A percentile compares a stretch with the other conserved stretches of the same genome.
Evolutionary conservation across 352 stramenopile species (phyloP).

Genomic region (Albugo laibachii): DNA sequence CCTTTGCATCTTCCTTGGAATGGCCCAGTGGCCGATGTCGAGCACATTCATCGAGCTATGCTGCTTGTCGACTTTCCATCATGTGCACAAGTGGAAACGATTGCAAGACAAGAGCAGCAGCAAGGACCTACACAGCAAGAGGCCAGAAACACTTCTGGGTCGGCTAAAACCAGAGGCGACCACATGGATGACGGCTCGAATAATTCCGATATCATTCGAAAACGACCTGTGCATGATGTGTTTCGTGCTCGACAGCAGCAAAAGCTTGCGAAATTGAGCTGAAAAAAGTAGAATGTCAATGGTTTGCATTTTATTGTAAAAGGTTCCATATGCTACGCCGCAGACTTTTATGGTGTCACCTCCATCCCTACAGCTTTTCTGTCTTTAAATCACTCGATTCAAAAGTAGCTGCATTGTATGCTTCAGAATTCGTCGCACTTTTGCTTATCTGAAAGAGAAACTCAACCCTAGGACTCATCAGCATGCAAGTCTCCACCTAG

Average conservation of each 20-base stretch:
- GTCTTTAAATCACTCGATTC: too few species aligned
- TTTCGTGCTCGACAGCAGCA: constrained; percentile 74
- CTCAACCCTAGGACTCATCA: too few species aligned
- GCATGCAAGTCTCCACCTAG: too few species aligned
- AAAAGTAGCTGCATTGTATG: too few species aligned
- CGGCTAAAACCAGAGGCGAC: background rate
- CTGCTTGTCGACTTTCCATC: constrained; percentile 63
- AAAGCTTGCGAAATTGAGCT: constrained; percentile 63
- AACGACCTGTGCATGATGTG: constrained; percentile 66
- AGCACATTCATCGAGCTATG: constrained; percentile 74
- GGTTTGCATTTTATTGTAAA: too few species aligned
- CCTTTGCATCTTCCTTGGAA: constrained; percentile 71
- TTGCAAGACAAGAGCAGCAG: constrained; percentile 33
- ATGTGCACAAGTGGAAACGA: constrained; percentile 41
- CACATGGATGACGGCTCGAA: constrained; percentile 19
- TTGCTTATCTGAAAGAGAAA: too few species aligned
- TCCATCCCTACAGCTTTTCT: too few species aligned
- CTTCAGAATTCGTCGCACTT: too few species aligned
- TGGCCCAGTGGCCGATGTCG: constrained; percentile 64
- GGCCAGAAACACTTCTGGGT: constrained; percentile 6
- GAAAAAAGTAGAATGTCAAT: constrained; percentile 5
- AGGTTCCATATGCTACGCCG: too few species aligned
- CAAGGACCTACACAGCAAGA: constrained; percentile 23
- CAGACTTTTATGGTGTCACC: too few species aligned
- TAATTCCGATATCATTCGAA: constrained; percentile 32